phyloP scores from a whole-genome alignment of 306 rosid species.

The Casuarina cunninghamiana region DNA sequence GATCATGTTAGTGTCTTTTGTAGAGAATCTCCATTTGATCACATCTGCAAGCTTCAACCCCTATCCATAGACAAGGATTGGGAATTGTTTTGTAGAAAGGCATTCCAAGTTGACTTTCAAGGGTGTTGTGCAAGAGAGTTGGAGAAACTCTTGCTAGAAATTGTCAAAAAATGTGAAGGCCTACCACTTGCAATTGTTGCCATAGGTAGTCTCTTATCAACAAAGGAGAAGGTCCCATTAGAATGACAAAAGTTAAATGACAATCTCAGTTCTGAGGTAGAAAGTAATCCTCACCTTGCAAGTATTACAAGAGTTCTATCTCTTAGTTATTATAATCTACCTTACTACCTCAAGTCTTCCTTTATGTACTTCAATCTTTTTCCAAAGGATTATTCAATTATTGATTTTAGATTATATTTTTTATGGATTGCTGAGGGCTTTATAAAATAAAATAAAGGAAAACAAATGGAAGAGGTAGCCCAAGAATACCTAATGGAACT shows the following conservation, averaged over 20 bases:
- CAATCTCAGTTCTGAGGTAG: slow-evolving; percentile 3
- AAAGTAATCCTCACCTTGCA: slow-evolving; percentile 8
- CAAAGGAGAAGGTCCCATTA: neutral
- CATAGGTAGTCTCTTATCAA: slow-evolving; percentile 12
- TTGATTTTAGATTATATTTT: neutral
- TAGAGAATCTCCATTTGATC: neutral
- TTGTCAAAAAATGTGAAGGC: slow-evolving; percentile 15
- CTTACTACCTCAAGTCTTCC: slow-evolving; percentile 16
- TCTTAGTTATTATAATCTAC: slow-evolving; percentile 18
- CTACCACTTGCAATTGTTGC: slow-evolving; percentile 24
- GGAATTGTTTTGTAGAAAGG: neutral
- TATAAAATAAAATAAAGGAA: neutral
- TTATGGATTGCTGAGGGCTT: slow-evolving; percentile 23
- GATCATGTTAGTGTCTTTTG: neutral
- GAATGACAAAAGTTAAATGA: slow-evolving; percentile 11
- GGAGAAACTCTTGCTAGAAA: neutral
- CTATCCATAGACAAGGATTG: neutral
- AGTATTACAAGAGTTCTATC: neutral
- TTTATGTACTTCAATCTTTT: slow-evolving; percentile 26
- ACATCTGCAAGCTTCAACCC: neutral
- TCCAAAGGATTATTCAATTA: slow-evolving; percentile 15
- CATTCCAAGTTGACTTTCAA: neutral
- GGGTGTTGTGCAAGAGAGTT: neutral
- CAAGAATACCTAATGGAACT: slow-evolving; percentile 16
- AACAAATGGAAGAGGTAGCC: neutral